These are phyloP conservation scores for Gossypium anomalum DNA, from an alignment of 345 rosid genomes.

Conservation along the genomic window DNA sequence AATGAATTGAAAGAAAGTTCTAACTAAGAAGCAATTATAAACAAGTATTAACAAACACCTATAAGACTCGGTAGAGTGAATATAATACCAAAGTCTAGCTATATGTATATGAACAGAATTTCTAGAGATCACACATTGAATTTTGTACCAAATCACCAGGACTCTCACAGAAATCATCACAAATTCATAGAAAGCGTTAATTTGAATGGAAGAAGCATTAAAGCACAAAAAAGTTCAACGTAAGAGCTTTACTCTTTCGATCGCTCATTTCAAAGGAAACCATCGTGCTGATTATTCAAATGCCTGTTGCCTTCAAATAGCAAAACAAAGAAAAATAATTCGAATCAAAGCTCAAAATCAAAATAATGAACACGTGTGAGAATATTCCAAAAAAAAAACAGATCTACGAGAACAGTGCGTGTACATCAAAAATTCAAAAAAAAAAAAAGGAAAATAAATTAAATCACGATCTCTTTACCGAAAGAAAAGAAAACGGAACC, in stretches of 20 bases:
- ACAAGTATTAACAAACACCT: background rate
- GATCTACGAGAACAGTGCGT: background rate
- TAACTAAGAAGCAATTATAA: background rate
- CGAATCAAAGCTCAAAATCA: background rate
- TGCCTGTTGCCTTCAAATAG: conserved; percentile 4
- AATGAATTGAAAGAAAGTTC: background rate
- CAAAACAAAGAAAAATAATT: background rate
- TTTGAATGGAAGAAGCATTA: background rate
- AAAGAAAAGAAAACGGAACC: background rate
- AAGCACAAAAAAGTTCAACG: background rate
- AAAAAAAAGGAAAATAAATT: background rate
- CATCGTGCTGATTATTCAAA: conserved; percentile 25
- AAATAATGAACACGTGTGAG: background rate
- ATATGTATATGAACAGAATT: background rate
- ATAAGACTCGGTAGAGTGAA: background rate
- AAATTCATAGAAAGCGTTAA: background rate
- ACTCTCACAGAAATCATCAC: background rate
- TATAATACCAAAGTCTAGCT: background rate
- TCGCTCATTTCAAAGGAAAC: conserved; percentile 57
- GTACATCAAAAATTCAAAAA: background rate
- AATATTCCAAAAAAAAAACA: background rate
- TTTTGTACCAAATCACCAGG: background rate
- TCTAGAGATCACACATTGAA: background rate
- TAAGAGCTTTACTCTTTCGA: conserved; percentile 41
- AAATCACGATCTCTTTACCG: background rate